A percentile compares a stretch with the other conserved stretches of the same genome.
Evolutionary conservation across 306 rosid genomes (phyloP).

Genomic region (Prosopis cineraria): DNA sequence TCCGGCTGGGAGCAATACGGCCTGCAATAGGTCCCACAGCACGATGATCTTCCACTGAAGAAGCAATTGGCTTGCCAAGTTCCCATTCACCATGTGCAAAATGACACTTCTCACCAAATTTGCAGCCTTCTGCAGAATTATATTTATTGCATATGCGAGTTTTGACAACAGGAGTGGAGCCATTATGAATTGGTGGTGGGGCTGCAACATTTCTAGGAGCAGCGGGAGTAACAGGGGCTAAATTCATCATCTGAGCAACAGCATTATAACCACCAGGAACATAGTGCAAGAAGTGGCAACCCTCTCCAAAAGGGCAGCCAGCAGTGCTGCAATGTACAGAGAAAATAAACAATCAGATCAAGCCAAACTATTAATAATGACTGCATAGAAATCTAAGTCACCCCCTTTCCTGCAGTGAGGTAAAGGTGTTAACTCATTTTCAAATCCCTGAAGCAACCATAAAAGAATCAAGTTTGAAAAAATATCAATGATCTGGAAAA

Average conservation of each 20-base stretch:
- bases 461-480: background rate
- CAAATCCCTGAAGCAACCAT: background rate
- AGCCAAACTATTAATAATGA: conserved; percentile 3
- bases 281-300: conserved; percentile 32
- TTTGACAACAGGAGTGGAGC: conserved; percentile 67
- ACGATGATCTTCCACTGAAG: conserved; percentile 68
- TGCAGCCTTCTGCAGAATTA: conserved; percentile 91
- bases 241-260: conserved; percentile 93
- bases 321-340: conserved; percentile 62
- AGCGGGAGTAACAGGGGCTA: conserved; percentile 62
- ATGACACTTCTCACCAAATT: conserved; percentile 93
- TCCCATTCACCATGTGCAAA: conserved; percentile 99
- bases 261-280: conserved; percentile 95
- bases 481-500: background rate
- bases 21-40: conserved; percentile 49
- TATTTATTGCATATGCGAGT: conserved; percentile 79
- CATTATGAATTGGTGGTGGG: conserved; percentile 57
- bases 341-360: conserved; percentile 41
- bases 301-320: conserved; percentile 17
- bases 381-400: background rate
- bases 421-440: background rate
- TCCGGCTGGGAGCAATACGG: conserved; percentile 49
- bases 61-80: conserved; percentile 66
- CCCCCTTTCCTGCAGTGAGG: conserved; percentile 6
- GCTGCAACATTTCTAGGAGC: conserved; percentile 61